Evolutionary conservation across 495 filamentous ascomycete genomes (phyloP), one percentile per base, ranked within the genome.

Genomic region (Neurospora hispaniola): DNA sequence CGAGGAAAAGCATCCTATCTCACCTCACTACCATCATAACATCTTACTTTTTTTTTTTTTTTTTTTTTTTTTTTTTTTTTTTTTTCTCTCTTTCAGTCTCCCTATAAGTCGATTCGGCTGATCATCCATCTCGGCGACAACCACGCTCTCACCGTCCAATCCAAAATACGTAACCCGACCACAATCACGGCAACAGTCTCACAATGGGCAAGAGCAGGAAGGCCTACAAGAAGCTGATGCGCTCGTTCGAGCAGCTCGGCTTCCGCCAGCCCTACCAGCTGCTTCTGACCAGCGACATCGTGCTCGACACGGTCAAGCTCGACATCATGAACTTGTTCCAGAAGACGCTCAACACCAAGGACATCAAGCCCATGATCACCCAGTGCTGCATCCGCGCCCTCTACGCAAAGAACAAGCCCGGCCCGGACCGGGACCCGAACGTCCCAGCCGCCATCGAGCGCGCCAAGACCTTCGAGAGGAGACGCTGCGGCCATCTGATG

Each of bases 181-280:
- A 31, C n/a, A 6, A 4, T 12, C 31, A 18, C 43, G 18, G 10
- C 27, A 66, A 18, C 54, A 38, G 12, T 66, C 62, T 71, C 76
- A 77, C 70, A 42, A 80, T 80, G 78, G 94, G 93, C 73, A 98
- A 98, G 81, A 90, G 96, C 74, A 90, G 92, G 8, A 99, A 98
- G 85, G 92, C 94, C 80, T 99, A 98, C 82, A 90, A 93, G 78
- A 97, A 97, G 89, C 88, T 98, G 73, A 98, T 99, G 94, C 89
- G 92, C 76, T 89, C 94, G 78, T 98, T 80, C 68, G 76, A 80
- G 74, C 76, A 76, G 70, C 76, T 80, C 48, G 78, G 91, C 31
- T 97, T 97, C 81, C 92, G 94, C 71, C 92, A 94, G 79, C 93
- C 95, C 7, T 98, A 97, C 79, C 95, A 98, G 84, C 90, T 98